Percentiles rank a stretch among this genome's conserved stretches.
These are phyloP conservation scores for Adiantum capillusveneris DNA, from an alignment of 75 land plant genomes.

Conservation along the genomic window DNA sequence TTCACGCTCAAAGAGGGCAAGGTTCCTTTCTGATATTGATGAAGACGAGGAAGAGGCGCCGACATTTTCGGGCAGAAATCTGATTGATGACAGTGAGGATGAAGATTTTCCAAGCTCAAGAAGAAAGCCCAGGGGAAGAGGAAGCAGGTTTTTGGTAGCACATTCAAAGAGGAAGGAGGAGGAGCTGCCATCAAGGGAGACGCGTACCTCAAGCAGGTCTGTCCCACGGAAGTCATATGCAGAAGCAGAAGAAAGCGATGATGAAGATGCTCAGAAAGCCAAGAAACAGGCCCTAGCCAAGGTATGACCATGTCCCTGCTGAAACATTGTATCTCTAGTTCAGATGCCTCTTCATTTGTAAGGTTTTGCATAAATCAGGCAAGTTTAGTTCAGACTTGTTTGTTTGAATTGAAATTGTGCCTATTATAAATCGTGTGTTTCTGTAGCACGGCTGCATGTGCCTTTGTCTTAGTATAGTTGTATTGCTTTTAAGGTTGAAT, in stretches of 20 bases:
- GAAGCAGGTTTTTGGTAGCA: slow-evolving; percentile 20
- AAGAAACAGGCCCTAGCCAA: slow-evolving; percentile 38
- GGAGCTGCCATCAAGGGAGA: slow-evolving; percentile 35
- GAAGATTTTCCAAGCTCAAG: slow-evolving; percentile 39
- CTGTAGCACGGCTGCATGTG: too few relatives aligned
- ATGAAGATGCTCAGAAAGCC: slow-evolving; percentile 52
- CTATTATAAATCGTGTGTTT: too few relatives aligned
- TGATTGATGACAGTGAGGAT: slow-evolving; percentile 51
- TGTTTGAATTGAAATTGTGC: too few relatives aligned
- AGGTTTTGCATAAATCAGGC: too few relatives aligned
- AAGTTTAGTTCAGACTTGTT: too few relatives aligned
- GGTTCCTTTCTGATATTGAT: slow-evolving; percentile 16
- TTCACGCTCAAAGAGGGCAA: slow-evolving; percentile 41
- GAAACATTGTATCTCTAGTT: too few relatives aligned
- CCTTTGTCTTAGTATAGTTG: too few relatives aligned
- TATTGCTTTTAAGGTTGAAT: too few relatives aligned
- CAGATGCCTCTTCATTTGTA: too few relatives aligned
- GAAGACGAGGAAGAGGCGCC: slow-evolving; percentile 38
- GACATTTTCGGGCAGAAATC: slow-evolving; percentile 45
- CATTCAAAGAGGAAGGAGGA: slow-evolving; percentile 10
- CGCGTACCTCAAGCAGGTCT: slow-evolving; percentile 69
- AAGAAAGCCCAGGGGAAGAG: slow-evolving; percentile 21
- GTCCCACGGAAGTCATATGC: slow-evolving; percentile 94
- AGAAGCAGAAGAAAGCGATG: slow-evolving; percentile 94
- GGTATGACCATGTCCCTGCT: slow-evolving; percentile 14